Percentiles rank a stretch among this genome's conserved stretches.
Evolutionary conservation across 345 rosid genomes (phyloP).

Genomic region (Eucalyptus cloeziana): DNA sequence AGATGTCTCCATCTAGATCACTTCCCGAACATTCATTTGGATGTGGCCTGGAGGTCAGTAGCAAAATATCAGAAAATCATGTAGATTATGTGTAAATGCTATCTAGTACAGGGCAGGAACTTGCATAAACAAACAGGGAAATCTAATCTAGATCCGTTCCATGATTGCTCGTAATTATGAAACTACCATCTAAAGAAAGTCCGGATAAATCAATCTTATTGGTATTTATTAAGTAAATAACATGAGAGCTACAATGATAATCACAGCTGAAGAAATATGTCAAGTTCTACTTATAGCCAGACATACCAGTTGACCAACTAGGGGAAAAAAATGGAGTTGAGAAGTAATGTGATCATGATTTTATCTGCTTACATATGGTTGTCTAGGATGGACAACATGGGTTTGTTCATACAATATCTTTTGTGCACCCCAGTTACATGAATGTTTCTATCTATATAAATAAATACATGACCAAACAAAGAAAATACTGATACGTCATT

Average conservation of each 20-base stretch:
- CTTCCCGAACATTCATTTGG: slow-evolving; percentile 82
- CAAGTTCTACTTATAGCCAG: background rate
- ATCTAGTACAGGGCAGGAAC: background rate
- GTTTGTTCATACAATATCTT: background rate
- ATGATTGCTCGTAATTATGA: background rate
- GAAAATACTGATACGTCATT: background rate
- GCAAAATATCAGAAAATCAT: background rate
- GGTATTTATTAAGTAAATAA: background rate
- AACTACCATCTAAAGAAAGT: background rate
- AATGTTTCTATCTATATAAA: background rate
- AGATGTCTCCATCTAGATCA: slow-evolving; percentile 77
- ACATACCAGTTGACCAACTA: background rate
- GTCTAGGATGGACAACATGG: background rate
- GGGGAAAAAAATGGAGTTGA: background rate
- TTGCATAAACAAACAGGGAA: background rate
- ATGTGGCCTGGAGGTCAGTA: slow-evolving; percentile 37
- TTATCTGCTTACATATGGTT: background rate
- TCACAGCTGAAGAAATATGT: background rate
- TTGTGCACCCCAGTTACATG: background rate
- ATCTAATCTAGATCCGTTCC: background rate
- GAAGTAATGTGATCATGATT: background rate
- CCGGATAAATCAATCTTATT: background rate
- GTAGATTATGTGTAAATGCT: background rate
- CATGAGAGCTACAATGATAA: background rate
- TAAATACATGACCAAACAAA: background rate